phyloP scores from a whole-genome alignment of 345 rosid genomes.

The Raphanus sativus region DNA sequence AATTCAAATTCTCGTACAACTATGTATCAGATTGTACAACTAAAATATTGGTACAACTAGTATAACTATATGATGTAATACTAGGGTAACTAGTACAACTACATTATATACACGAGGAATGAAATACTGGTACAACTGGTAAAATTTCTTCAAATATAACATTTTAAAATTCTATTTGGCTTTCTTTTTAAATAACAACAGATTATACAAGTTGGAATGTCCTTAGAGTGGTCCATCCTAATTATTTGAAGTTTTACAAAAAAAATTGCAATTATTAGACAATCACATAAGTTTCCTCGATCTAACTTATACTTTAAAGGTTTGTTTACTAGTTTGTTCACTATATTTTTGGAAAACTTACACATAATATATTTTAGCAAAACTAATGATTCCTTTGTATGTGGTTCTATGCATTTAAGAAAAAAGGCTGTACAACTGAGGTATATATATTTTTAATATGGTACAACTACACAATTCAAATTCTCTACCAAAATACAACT shows the following conservation, averaged over 20 bases:
- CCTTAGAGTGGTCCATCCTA: background rate
- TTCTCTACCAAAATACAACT: no score
- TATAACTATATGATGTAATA: background rate
- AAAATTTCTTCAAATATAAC: background rate
- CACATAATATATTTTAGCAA: no score
- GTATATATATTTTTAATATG: no score
- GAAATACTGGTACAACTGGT: background rate
- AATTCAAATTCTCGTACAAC: no score
- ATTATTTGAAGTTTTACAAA: background rate
- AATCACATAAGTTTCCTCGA: background rate
- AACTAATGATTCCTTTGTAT: no score
- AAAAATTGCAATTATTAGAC: background rate
- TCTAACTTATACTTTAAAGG: no score
- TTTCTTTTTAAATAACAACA: background rate
- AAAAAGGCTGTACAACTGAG: no score
- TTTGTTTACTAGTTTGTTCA: no score
- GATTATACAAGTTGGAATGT: background rate
- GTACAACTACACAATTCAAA: no score
- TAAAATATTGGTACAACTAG: background rate
- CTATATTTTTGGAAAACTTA: no score
- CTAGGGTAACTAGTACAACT: background rate
- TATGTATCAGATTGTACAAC: no score
- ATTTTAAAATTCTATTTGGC: background rate
- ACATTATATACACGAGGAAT: background rate
- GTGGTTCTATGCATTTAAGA: no score